Conservation (phyloP, 2,329 filamentous ascomycete genomes). For the Paracamarosporium sp. region DNA sequence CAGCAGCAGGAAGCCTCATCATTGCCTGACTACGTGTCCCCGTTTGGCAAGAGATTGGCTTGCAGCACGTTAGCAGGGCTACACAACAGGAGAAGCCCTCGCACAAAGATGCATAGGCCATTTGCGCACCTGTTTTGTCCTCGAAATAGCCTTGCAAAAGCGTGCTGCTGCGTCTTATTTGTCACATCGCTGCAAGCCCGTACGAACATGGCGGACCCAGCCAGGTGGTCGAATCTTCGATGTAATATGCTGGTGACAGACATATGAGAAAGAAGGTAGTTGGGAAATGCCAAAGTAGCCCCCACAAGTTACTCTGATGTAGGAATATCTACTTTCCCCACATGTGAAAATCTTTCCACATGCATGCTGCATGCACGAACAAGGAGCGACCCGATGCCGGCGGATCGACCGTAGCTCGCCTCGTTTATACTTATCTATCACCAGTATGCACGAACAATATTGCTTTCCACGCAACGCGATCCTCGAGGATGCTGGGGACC, state of each 20-base stretch:
- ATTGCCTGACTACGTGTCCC: conserved; percentile 24
- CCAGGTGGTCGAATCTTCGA: conserved; percentile 15
- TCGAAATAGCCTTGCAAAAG: conserved; percentile 27
- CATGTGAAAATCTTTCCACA: conserved; percentile 10
- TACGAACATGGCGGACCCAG: conserved; percentile 15
- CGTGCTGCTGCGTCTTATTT: conserved; percentile 28
- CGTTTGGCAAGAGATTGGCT: conserved; percentile 39
- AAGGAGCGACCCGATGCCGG: conserved; percentile 27
- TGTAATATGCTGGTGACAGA: conserved; percentile 4
- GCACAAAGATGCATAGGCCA: conserved; percentile 23
- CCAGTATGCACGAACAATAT: conserved; percentile 26
- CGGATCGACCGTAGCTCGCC: conserved; percentile 8
- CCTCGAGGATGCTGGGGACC: not conserved
- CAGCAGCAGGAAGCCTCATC: conserved; percentile 16
- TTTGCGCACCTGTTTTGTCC: conserved; percentile 21
- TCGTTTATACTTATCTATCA: conserved; percentile 17
- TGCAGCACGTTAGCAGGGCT: conserved; percentile 37
- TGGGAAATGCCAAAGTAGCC: conserved; percentile 9
- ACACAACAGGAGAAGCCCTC: conserved; percentile 38
- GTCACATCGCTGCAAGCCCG: conserved; percentile 32
- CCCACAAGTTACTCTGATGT: conserved; percentile 22
- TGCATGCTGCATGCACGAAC: conserved; percentile 32
- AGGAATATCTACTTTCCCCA: conserved; percentile 9
- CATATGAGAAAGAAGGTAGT: not conserved
- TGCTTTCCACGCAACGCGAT: conserved; percentile 10